phyloP scores from a whole-genome alignment of 805 yeast genomes.

The Starmerella bacillaris region DNA sequence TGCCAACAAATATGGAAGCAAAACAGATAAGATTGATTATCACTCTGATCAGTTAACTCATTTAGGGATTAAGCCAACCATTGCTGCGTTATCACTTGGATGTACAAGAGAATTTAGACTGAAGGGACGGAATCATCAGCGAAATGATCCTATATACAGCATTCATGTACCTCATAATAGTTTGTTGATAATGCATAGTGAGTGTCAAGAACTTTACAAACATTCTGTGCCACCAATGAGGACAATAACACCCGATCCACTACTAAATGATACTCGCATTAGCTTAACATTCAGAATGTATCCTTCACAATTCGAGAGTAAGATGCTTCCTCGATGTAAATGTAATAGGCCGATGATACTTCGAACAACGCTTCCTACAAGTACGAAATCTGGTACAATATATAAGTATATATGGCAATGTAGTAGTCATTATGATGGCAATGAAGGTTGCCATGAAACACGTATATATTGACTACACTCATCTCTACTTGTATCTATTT shows the following conservation, averaged over 20 bases:
- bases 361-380: conserved; percentile 39
- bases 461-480: too few species aligned
- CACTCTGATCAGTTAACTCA: conserved; percentile 60
- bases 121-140: conserved; percentile 19
- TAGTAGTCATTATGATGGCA: conserved; percentile 22
- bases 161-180: conserved; percentile 57
- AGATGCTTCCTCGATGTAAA: conserved; percentile 29
- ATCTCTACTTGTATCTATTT: too few species aligned
- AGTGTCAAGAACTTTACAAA: conserved; percentile 58
- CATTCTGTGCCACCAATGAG: conserved; percentile 39
- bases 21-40: conserved; percentile 42
- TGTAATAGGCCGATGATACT: conserved; percentile 33
- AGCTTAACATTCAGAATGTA: conserved; percentile 50
- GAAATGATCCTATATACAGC: conserved; percentile 26
- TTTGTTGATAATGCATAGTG: conserved; percentile 54
- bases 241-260: conserved; percentile 29
- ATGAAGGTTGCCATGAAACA: conserved; percentile 18
- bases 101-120: conserved; percentile 50
- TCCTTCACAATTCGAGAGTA: conserved; percentile 24
- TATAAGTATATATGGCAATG: conserved; percentile 50
- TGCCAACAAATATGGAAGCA: conserved; percentile 36
- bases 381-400: conserved; percentile 21
- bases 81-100: conserved; percentile 55
- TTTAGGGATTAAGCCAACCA: conserved; percentile 52
- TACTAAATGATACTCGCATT: conserved; percentile 35